phyloP scores from a whole-genome alignment of 345 rosid genomes.

The Leavenworthia alabamica region DNA sequence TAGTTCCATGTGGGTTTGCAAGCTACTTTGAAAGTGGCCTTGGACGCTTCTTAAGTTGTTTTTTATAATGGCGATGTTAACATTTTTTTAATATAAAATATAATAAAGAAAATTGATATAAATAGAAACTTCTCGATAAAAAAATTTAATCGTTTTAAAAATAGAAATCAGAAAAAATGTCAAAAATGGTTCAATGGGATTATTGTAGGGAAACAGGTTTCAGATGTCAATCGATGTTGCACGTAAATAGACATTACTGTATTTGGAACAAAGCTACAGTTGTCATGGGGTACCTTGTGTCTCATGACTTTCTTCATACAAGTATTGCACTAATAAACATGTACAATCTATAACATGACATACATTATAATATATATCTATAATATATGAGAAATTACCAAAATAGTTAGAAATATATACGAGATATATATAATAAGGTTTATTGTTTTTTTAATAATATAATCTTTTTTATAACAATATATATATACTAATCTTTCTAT shows the following conservation, averaged over 20 bases:
- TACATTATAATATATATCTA: neutral
- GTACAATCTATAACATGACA: neutral
- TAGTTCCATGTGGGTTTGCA: conserved; percentile 9
- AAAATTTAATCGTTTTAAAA: neutral
- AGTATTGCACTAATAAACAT: neutral
- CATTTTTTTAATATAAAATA: neutral
- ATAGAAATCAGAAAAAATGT: neutral
- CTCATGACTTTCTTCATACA: conserved; percentile 10
- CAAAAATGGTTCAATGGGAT: conserved; percentile 1
- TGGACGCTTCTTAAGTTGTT: neutral
- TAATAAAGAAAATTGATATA: neutral
- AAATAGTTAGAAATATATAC: no score
- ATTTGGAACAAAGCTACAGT: neutral
- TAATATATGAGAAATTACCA: no score
- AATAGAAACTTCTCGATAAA: neutral
- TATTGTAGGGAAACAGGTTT: conserved; percentile 9
- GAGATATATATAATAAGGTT: no score
- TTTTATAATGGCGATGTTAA: conserved; percentile 12
- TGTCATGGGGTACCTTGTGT: conserved; percentile 25
- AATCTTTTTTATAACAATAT: no score
- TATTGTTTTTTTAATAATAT: neutral
- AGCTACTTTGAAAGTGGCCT: neutral
- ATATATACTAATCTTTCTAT: neutral
- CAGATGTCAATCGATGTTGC: conserved; percentile 10
- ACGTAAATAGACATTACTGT: conserved; percentile 23